Conservation (phyloP, 129 eudicot genomes). For the Lonicera japonica region DNA sequence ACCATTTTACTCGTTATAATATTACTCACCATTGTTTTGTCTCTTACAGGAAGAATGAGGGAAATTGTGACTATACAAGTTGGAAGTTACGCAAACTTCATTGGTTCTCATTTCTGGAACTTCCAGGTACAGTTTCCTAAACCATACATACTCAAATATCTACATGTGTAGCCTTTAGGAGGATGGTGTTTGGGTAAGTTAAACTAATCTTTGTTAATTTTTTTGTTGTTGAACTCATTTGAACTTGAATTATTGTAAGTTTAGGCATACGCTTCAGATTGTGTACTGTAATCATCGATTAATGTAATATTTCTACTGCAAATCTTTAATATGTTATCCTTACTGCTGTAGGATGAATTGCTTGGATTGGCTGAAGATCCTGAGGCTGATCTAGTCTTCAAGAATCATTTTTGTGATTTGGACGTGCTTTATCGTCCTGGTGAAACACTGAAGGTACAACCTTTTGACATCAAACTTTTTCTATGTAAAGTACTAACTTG, state of each 20-base stretch:
- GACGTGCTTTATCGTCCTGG: conserved; percentile 79
- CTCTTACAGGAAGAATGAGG: conserved; percentile 36
- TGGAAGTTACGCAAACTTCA: conserved; percentile 75
- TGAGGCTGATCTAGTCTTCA: conserved; percentile 44
- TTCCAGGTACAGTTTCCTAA: conserved; percentile 52
- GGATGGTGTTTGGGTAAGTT: background rate
- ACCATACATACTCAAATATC: background rate
- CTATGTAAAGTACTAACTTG: background rate
- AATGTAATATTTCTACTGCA: conserved; percentile 1
- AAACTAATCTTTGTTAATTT: background rate
- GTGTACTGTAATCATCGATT: background rate
- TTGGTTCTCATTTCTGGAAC: conserved; percentile 97
- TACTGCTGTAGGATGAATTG: conserved; percentile 68
- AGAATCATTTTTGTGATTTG: conserved; percentile 62
- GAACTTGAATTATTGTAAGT: background rate
- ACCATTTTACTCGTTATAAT: background rate
- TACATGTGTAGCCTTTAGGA: too few relatives aligned
- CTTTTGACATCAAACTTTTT: background rate
- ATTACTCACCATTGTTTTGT: too few relatives aligned
- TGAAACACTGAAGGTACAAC: conserved; percentile 71
- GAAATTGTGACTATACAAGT: conserved; percentile 76
- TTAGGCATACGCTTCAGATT: background rate
- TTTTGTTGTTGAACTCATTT: background rate
- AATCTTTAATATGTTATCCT: conserved; percentile 5
- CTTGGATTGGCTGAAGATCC: conserved; percentile 68